A percentile compares a stretch with the other conserved stretches of the same genome.
These are phyloP conservation scores for Papiliotrema nemorosa DNA, from an alignment of 1,284 basidiomycete genomes.

Conservation along the genomic window DNA sequence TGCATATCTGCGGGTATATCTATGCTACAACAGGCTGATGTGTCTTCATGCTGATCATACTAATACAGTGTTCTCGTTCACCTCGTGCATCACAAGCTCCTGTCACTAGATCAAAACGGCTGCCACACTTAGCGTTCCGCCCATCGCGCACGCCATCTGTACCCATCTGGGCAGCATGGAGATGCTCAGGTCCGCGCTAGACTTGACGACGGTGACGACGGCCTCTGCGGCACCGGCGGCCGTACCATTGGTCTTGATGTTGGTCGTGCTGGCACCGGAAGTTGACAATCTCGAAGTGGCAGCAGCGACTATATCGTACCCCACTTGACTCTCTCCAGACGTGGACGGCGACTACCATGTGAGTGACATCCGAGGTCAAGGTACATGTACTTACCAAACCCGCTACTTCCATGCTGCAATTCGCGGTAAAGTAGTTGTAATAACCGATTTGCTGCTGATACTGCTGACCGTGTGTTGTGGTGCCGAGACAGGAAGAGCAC, in stretches of 20 bases:
- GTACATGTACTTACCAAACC: conserved; percentile 1
- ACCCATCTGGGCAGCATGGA: too few species aligned
- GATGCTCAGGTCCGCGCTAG: too few species aligned
- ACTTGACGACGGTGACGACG: too few species aligned
- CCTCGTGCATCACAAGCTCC: too few species aligned
- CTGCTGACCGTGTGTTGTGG: conserved; percentile 4
- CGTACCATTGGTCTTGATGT: not conserved
- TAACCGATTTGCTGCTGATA: not conserved
- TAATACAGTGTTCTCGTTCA: too few species aligned
- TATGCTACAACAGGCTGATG: not conserved
- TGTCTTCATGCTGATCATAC: not conserved
- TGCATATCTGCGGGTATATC: not conserved
- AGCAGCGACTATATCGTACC: too few species aligned
- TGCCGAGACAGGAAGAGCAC: conserved; percentile 20
- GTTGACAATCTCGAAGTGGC: not conserved
- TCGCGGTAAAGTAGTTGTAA: conserved; percentile 8
- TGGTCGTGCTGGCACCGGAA: not conserved
- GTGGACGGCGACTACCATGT: not conserved
- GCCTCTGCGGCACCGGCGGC: not conserved
- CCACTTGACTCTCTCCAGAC: not conserved
- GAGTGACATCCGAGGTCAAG: too few species aligned
- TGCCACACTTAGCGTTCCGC: too few species aligned
- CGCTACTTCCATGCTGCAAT: conserved; percentile 9
- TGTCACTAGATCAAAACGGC: too few species aligned
- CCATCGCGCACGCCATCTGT: too few species aligned